Percentiles rank a stretch among this genome's conserved stretches.
These are phyloP conservation scores for Psidium friedrichsthalianum DNA, from an alignment of 345 rosid genomes.

Conservation along the genomic window DNA sequence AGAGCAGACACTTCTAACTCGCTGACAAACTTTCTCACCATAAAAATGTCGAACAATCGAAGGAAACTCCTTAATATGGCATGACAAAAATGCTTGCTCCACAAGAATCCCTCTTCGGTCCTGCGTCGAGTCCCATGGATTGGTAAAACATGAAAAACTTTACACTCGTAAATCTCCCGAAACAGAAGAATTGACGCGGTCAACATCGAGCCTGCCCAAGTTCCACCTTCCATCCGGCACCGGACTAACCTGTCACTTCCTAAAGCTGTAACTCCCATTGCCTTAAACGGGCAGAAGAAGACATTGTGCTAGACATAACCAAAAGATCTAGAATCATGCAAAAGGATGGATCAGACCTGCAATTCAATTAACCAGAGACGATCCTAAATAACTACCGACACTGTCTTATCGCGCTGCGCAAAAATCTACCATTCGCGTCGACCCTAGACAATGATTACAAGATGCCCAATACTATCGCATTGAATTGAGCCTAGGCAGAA, in stretches of 20 bases:
- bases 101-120: background rate
- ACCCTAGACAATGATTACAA: background rate
- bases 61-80: background rate
- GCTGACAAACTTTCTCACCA: background rate
- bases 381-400: background rate
- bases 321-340: background rate
- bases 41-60: background rate
- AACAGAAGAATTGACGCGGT: background rate
- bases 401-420: background rate
- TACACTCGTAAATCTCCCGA: background rate
- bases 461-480: background rate
- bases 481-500: background rate
- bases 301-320: background rate
- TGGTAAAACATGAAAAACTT: background rate
- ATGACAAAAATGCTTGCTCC: background rate
- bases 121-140: background rate
- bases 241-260: background rate
- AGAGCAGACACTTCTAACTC: background rate
- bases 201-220: background rate
- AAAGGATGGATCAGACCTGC: background rate
- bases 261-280: background rate
- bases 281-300: background rate
- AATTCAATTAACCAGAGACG: background rate
- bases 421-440: background rate
- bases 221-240: background rate